Conservation (phyloP, 352 stramenopile genomes). For the Globisporangium paroecandrum region DNA sequence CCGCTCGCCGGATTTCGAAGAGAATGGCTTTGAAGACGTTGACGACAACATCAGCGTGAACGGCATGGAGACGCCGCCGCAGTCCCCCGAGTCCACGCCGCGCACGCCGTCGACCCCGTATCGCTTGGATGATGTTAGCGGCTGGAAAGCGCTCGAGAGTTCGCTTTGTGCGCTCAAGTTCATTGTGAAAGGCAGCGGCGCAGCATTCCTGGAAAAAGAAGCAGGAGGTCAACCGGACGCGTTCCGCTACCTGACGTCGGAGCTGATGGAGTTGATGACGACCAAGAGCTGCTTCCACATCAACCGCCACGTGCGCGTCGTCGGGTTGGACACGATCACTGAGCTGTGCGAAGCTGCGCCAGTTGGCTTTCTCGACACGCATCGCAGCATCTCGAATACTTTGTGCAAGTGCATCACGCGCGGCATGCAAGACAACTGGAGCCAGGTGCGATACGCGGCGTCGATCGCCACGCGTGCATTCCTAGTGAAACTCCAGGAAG, state of each 20-base stretch:
- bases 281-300: slow-evolving; percentile 89
- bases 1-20: slow-evolving; percentile 77
- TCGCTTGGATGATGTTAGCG: slow-evolving; percentile 94
- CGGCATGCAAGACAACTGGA: slow-evolving; percentile 96
- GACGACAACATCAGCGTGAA: slow-evolving; percentile 83
- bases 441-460: slow-evolving; percentile 94
- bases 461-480: slow-evolving; percentile 90
- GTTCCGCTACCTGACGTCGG: slow-evolving; percentile 63
- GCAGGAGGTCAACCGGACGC: slow-evolving; percentile 8
- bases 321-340: slow-evolving; percentile 83
- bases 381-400: slow-evolving; percentile 39
- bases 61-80: slow-evolving; percentile 67
- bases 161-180: slow-evolving; percentile 85
- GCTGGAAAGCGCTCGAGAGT: slow-evolving; percentile 96
- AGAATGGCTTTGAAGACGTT: slow-evolving; percentile 67
- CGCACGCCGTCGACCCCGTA: slow-evolving; percentile 77
- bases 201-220: slow-evolving; percentile 49
- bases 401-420: slow-evolving; percentile 67
- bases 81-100: slow-evolving; percentile 54
- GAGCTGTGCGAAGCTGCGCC: slow-evolving; percentile 50
- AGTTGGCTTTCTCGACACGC: slow-evolving; percentile 39
- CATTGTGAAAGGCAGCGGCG: slow-evolving; percentile 76
- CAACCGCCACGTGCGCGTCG: slow-evolving; percentile 93
- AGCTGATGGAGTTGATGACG: slow-evolving; percentile 65
- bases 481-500: slow-evolving; percentile 65